Conservation (phyloP, 768 basidiomycete species). For the Collybia sp. region DNA sequence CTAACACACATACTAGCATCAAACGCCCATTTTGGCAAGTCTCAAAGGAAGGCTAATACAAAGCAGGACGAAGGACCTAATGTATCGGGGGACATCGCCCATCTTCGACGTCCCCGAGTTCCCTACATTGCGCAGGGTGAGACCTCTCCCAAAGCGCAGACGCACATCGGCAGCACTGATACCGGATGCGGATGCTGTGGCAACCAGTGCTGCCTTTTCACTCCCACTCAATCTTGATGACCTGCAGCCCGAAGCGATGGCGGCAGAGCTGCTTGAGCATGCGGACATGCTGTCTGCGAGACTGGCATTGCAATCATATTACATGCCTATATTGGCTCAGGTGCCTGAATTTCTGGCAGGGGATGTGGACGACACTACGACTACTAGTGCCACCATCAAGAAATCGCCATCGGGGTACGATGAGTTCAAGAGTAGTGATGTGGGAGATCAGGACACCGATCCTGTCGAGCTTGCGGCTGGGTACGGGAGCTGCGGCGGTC, state of each 20-base stretch:
- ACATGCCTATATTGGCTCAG: constrained; percentile 51
- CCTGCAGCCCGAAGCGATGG: constrained; percentile 37
- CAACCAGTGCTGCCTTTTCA: constrained; percentile 1
- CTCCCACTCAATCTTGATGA: constrained; percentile 5
- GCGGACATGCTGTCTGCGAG: constrained; percentile 54
- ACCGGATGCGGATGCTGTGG: constrained; percentile 6
- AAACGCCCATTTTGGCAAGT: constrained; percentile 4
- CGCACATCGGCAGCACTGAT: constrained; percentile 36
- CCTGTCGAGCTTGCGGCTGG: constrained; percentile 17
- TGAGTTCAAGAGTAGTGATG: constrained; percentile 7
- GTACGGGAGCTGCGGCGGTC: constrained; percentile 11
- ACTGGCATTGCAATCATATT: constrained; percentile 59
- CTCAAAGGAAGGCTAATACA: neutral
- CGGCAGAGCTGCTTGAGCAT: constrained; percentile 56
- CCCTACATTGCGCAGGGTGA: constrained; percentile 59
- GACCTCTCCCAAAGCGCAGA: constrained; percentile 75
- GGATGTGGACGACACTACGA: constrained; percentile 2
- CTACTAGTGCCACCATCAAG: constrained; percentile 3
- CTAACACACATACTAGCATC: constrained; percentile 1
- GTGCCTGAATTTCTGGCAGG: constrained; percentile 38
- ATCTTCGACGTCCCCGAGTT: constrained; percentile 65
- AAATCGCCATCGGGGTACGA: neutral
- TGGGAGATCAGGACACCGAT: constrained; percentile 4
- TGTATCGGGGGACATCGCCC: constrained; percentile 55
- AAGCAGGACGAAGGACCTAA: constrained; percentile 18